Evolutionary conservation across 192 early-diverging fungal species (phyloP), one percentile per base, ranked within the genome.

Genomic region (Podila epicladia): DNA sequence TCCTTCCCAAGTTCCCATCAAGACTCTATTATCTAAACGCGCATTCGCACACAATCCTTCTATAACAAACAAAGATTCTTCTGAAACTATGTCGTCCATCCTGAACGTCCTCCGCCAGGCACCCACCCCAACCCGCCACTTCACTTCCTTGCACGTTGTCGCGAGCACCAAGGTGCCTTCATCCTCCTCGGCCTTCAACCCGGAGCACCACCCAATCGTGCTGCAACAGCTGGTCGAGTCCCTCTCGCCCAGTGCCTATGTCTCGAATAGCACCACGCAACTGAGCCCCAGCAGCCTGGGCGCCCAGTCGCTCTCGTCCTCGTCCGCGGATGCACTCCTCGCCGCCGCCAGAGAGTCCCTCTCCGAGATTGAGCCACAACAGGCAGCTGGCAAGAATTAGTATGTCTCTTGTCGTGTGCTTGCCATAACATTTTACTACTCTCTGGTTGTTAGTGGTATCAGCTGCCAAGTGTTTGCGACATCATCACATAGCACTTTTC

Each of bases 181-280:
- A 26, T 59, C 61, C 28, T 71, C 75, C 19, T 13, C 70, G 5
- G 37, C 64, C 0, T 80, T 80, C 55, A 80, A 80, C 41, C 77
- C 77, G 2, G 77, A 80, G 62, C 77, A 80, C 49, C 77, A 80
- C 37, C 77, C 77, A 28, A 73, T 80, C 62, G 71, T 80, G 6
- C 61, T 80, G 22, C 71, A 80, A 41, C 77, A 80, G 37, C 35
- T 80, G 77, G 71, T 80, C 48, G 60, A 80, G 60, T 80, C 77
- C 31, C 71, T 80, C n/a, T 69, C 70, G 6, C 71, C 77, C 7
- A 65, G 26, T 24, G 58, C 65, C 5, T 69, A 58, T 31, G 31
- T 26, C 7, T 61, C 59, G 31, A 31, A 28, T 12, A 61, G 17
- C 59, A 19, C 24, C 22, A 24, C 59, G 29, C 26, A 33, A 19